These are phyloP conservation scores for Neobulgaria alba DNA, from an alignment of 2,329 filamentous ascomycete genomes.

Conservation along the genomic window DNA sequence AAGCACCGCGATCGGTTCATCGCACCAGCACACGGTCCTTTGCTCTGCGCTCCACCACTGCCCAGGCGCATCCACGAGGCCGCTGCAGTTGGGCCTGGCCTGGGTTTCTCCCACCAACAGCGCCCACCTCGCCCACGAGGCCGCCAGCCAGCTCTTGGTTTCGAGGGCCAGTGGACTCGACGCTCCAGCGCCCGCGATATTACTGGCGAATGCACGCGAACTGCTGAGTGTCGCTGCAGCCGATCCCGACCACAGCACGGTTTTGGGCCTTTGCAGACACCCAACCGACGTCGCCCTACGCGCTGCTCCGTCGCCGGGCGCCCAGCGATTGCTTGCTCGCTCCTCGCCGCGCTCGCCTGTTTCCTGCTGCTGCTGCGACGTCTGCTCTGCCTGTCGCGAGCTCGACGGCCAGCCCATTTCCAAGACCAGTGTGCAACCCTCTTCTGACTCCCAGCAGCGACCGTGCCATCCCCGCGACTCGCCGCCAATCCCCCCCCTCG, in stretches of 20 bases:
- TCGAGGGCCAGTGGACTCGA: neutral
- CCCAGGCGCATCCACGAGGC: too few species aligned
- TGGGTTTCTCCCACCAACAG: neutral
- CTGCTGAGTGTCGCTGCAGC: neutral
- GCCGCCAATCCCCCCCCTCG: neutral
- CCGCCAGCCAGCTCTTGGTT: neutral
- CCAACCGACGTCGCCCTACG: neutral
- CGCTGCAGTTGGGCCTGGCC: too few species aligned
- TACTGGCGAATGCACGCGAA: neutral
- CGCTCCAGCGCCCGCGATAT: neutral
- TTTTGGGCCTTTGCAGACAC: neutral
- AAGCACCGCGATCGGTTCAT: too few species aligned
- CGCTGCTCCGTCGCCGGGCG: too few species aligned
- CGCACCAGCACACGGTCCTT: too few species aligned
- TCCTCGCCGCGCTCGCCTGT: too few species aligned
- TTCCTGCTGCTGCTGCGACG: too few species aligned
- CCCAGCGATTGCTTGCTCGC: too few species aligned
- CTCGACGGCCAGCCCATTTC: too few species aligned
- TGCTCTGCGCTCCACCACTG: too few species aligned
- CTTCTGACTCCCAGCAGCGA: neutral
- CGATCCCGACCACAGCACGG: neutral
- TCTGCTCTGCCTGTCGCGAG: too few species aligned
- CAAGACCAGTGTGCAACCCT: too few species aligned
- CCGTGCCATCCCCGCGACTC: neutral
- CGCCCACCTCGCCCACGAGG: neutral